Base-by-base conservation (phyloP, 2,329 filamentous ascomycete species). In the Endocalyx cinctus region DNA sequence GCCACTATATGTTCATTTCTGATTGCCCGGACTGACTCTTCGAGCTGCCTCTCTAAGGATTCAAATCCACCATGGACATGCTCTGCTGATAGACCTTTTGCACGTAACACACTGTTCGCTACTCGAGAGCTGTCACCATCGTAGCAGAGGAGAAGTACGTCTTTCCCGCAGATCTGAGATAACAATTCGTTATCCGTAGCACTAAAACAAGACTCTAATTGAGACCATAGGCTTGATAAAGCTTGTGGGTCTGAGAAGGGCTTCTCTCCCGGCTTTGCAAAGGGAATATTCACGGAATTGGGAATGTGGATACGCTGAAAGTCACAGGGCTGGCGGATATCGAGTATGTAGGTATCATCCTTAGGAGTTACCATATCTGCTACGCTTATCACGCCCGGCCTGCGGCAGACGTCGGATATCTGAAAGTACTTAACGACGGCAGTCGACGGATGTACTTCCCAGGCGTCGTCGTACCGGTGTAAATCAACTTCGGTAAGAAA, bases 381-480 rank as follows among this genome's bases (percentile, higher is more conserved):
- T 3, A 41, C 25, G 4, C 11, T 13, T 14, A 38, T 18, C 31
- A 38, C 18, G 18, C 14, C 15, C 19, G 30, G 27, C 25, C 31
- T 27, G 17, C 36, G 14, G 15, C 19, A 25, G 10, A 31, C 18
- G 27, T 52, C 45, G 18, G n/a, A n/a, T n/a, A n/a, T n/a, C n/a
- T n/a, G n/a, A n/a, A 57, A 58, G 38, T 66, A 67, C 18, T 53
- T 49, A 3, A 56, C 58, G 33, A 70, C 50, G 1, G 63, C 59
- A 1, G 60, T 51, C 4, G 57, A 39, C 1, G 66, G 62, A 4
- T 59, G 54, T 5, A 61, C 59, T 47, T 76, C 72, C 72, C 73
- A 77, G 20, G 62, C 61, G 43, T 73, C 69, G 34, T 77, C 72
- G 38, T 77, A 77, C 8, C 66, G 67, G 48, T 76, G 66, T 5